These are phyloP conservation scores for Casuarina glauca DNA, from an alignment of 306 rosid genomes.

Conservation along the genomic window DNA sequence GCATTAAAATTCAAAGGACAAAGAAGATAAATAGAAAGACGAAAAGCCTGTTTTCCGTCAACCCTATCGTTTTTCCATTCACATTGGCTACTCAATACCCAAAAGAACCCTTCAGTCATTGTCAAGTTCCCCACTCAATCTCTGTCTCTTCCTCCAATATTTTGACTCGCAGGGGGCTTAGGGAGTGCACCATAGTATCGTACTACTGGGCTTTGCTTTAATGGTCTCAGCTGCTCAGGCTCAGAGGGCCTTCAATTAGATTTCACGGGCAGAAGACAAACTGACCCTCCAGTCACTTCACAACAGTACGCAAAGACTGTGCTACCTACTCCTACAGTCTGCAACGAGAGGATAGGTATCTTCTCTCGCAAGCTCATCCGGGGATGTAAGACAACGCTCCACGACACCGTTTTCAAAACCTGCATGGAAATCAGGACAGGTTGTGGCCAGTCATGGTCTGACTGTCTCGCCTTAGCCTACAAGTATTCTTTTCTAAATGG, in stretches of 20 bases:
- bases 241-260: slow-evolving; percentile 37
- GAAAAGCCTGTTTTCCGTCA: slow-evolving; percentile 8
- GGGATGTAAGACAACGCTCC: not conserved
- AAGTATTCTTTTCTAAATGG: not conserved
- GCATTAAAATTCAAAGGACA: slow-evolving; percentile 7
- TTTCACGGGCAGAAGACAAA: slow-evolving; percentile 59
- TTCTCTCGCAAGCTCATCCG: not conserved
- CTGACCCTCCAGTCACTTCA: slow-evolving; percentile 74
- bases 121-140: not conserved
- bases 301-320: slow-evolving; percentile 52
- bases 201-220: slow-evolving; percentile 29
- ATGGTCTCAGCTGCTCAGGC: slow-evolving; percentile 12
- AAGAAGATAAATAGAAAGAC: slow-evolving; percentile 6
- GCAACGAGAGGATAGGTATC: slow-evolving; percentile 24
- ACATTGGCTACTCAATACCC: slow-evolving; percentile 17
- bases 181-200: slow-evolving; percentile 42
- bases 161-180: slow-evolving; percentile 27
- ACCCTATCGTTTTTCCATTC: slow-evolving; percentile 32
- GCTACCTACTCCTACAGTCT: slow-evolving; percentile 39
- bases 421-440: not conserved
- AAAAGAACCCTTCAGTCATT: slow-evolving; percentile 21
- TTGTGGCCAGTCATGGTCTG: slow-evolving; percentile 1
- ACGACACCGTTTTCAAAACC: slow-evolving; percentile 31
- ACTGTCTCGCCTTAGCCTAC: not conserved
- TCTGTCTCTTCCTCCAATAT: slow-evolving; percentile 10